Evolutionary conservation across 768 basidiomycete genomes (phyloP), one percentile per base, ranked within the genome.

Genomic region (Russula dissimulans): DNA sequence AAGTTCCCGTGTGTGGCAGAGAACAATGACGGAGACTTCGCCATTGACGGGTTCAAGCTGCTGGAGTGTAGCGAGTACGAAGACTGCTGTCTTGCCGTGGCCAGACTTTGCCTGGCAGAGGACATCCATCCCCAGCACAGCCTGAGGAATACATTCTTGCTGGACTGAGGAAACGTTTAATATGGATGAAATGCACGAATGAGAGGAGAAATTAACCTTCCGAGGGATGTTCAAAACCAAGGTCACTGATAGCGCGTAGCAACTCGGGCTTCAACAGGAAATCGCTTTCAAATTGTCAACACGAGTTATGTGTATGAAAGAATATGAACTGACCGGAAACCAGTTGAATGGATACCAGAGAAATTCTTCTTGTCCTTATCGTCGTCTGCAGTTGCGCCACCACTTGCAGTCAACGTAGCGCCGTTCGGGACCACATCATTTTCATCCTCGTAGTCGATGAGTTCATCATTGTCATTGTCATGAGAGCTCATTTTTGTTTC

Each of bases 161-260:
- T 99, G 97, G 65, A 99, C 97, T 98, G 43, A 47, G 32, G 41
- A 57, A 44, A 10, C 56, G 4, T 42, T 48, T 61, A 59, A 47
- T 48, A 54, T 17, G 34, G 39, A 38, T 2, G 9, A 41, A 29
- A 38, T 47, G 26, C 42, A n/a, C 22, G 12, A 43, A 29, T 32
- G 8, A 5, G 51, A 8, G 5, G 51, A 5, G 31, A 9, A 56
- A 61, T 77, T 58, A 67, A 97, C 97, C 97, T 82, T 99, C 97
- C 53, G 95, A 98, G 56, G 97, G 97, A 76, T 99, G 97, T 75
- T 99, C 97, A 70, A 99, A 99, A 73, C 97, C 97, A n/a, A 99
- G 79, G 70, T 99, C 97, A 74, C 91, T 94, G 73, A 99, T 99
- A 52, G 97, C 95, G 60, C 97, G 88, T 68, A 98, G 81, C 62